Evolutionary conservation across 331 rosid genomes (phyloP), one percentile per base, ranked within the genome.

Genomic region (Spiraea crenata): DNA sequence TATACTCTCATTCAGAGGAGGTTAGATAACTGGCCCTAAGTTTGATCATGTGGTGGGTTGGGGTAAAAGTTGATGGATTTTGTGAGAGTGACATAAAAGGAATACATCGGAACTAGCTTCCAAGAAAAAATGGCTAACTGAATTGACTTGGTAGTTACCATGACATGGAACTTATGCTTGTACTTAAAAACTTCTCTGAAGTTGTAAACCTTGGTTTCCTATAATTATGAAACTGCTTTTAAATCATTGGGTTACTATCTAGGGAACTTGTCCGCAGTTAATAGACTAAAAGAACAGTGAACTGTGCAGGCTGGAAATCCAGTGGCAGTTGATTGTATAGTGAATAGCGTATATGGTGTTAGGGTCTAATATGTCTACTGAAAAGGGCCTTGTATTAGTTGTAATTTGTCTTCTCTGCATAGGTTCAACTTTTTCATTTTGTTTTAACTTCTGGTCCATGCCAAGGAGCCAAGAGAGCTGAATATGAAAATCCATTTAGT

Each of bases 41-140:
- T 40, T 61, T 40, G 68, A 52, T n/a, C 9, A 42, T 60, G 25
- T 60, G 65, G 48, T 60, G 46, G 65, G 47, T 38, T n/a, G 13
- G 47, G 47, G 38, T 60, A 15, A 6, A 14, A 38, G 65, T 59
- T 59, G 15, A 42, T 3, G 7, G 65, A 39, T 38, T 37, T 59
- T 25, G 6, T 60, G 16, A 41, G 39, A 63, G 20, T 11, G 20
- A 42, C 11, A 41, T 17, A 8, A 42, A 63, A 20, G 68, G 19
- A 20, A 19, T 13, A 17, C 17, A 20, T 55, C 19, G 12, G 35
- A 38, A 16, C 5, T 34, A 41, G 37, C 14, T n/a, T 8, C 7
- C 25, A 41, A 62, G 67, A 63, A 37, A 37, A 16, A 42, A 9
- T 17, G 42, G 68, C 68, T 44, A 17, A 42, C 52, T 63, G 46